Evolutionary conservation across 352 stramenopile genomes (phyloP).

Genomic region (Discostella stelligera): DNA sequence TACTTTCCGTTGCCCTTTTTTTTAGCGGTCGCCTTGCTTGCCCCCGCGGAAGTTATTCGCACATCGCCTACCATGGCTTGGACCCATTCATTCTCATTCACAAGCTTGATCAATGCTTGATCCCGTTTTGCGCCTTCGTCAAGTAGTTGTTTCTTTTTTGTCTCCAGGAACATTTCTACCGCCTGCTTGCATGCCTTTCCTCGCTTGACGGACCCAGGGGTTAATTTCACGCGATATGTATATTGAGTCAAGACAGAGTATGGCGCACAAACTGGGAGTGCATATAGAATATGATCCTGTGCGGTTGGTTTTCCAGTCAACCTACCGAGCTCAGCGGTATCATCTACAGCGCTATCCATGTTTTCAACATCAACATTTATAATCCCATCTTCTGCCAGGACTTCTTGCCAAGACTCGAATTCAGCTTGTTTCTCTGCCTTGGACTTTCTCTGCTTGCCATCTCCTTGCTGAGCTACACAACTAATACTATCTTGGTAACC

Average conservation of each 20-base stretch:
- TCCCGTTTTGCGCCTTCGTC: conserved; percentile 44
- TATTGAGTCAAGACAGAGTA: conserved; percentile 79
- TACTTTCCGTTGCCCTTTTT: conserved; percentile 60
- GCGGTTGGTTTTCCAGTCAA: conserved; percentile 69
- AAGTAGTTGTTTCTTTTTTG: conserved; percentile 38
- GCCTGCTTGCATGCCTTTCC: conserved; percentile 79
- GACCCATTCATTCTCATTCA: conserved; percentile 80
- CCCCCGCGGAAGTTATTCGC: conserved; percentile 71
- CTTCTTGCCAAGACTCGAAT: conserved; percentile 70
- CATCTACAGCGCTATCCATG: conserved; percentile 55
- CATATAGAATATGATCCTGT: conserved; percentile 73
- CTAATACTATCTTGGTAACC: conserved; percentile 36
- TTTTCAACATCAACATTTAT: conserved; percentile 54
- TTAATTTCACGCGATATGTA: conserved; percentile 78
- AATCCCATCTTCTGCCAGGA: conserved; percentile 74
- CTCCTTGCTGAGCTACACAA: conserved; percentile 13
- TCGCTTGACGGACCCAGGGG: conserved; percentile 74
- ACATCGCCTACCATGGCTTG: conserved; percentile 75
- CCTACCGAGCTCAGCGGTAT: conserved; percentile 70
- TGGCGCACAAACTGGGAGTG: conserved; percentile 75
- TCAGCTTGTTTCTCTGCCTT: conserved; percentile 75
- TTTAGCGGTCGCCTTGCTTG: conserved; percentile 65
- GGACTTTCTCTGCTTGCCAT: conserved; percentile 62
- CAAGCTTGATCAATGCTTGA: conserved; percentile 70
- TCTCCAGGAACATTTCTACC: conserved; percentile 74